A percentile compares a stretch with the other conserved stretches of the same genome.
These are phyloP conservation scores for Xylaria grammica DNA, from an alignment of 495 filamentous ascomycete species.

Conservation along the genomic window DNA sequence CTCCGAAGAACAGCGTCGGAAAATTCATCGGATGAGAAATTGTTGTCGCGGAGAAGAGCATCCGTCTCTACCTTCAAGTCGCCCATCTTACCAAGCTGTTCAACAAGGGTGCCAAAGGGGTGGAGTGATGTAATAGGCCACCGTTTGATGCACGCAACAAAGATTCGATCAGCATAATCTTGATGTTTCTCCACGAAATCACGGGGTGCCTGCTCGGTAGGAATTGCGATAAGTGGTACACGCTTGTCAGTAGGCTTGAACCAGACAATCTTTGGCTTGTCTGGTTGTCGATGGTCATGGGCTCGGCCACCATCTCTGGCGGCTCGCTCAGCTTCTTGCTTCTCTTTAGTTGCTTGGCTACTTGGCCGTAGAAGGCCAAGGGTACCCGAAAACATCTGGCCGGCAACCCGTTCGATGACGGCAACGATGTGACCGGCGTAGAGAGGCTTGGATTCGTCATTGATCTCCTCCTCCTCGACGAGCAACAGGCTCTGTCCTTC, in stretches of 20 bases:
- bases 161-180: conserved; percentile 95
- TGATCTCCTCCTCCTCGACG: conserved; percentile 98
- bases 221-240: conserved; percentile 96
- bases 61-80: conserved; percentile 97
- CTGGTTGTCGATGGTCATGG: conserved; percentile 79
- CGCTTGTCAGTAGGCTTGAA: conserved; percentile 99
- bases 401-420: conserved; percentile 93
- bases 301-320: conserved; percentile 87
- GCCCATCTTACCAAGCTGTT: conserved; percentile 97
- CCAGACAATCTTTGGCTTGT: conserved; percentile 99
- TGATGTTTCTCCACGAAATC: conserved; percentile 99
- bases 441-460: conserved; percentile 94
- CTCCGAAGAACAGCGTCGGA: conserved; percentile 93
- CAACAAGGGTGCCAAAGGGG: conserved; percentile 95
- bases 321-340: conserved; percentile 94
- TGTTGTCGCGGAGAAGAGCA: conserved; percentile 95
- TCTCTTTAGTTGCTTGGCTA: conserved; percentile 99
- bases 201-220: conserved; percentile 94
- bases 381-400: conserved; percentile 99
- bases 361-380: conserved; percentile 92
- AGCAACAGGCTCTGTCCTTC: conserved; percentile 96
- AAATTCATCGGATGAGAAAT: conserved; percentile 97
- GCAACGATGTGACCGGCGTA: conserved; percentile 97
- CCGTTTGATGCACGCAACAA: conserved; percentile 97
- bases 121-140: conserved; percentile 99